Evolutionary conservation across 768 basidiomycete genomes (phyloP).

Genomic region (Thelephora ganbajun): DNA sequence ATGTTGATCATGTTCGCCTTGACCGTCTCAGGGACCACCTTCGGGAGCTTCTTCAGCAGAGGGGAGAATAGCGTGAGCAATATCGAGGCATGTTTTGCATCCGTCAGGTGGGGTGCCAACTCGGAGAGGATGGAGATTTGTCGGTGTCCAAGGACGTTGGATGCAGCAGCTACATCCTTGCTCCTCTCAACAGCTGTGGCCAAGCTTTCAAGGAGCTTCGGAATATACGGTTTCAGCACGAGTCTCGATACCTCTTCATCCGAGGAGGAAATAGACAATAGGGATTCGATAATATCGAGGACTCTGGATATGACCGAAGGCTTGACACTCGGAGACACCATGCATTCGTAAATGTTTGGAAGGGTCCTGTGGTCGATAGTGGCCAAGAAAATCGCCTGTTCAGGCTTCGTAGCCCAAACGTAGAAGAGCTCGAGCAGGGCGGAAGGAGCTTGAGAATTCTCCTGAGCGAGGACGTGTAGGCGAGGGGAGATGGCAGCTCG

Average conservation of each 20-base stretch:
- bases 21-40: conserved; percentile 69
- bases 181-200: conserved; percentile 52
- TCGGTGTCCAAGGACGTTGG: conserved; percentile 60
- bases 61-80: conserved; percentile 66
- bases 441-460: conserved; percentile 89
- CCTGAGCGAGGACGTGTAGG: conserved; percentile 53
- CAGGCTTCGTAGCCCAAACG: conserved; percentile 49
- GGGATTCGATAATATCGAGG: conserved; percentile 71
- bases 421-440: conserved; percentile 77
- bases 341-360: conserved; percentile 69
- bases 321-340: conserved; percentile 77
- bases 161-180: conserved; percentile 32
- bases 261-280: conserved; percentile 41
- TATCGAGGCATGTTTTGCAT: conserved; percentile 56
- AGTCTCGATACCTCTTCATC: conserved; percentile 33
- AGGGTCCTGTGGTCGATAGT: conserved; percentile 55
- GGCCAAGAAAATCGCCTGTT: conserved; percentile 51
- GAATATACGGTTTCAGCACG: conserved; percentile 58
- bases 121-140: conserved; percentile 73
- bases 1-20: conserved; percentile 75
- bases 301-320: conserved; percentile 66
- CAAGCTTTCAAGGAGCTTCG: conserved; percentile 57
- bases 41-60: conserved; percentile 63
- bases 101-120: conserved; percentile 60
- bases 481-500: conserved; percentile 70